Conservation (phyloP, 108 stramenopile species). For the Fragilaria radians region DNA sequence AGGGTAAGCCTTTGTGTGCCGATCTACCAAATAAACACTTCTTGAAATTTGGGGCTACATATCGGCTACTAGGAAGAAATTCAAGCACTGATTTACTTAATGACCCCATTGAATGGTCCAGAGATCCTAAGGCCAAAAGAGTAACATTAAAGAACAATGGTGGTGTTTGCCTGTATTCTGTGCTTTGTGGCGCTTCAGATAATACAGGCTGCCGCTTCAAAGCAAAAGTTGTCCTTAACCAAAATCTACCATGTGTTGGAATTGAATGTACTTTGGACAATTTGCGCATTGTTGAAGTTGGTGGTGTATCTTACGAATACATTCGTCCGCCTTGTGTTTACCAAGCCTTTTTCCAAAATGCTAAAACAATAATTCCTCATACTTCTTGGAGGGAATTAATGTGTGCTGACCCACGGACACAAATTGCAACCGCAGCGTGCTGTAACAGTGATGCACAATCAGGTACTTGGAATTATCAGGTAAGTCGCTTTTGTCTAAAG, state of each 20-base stretch:
- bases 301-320: conserved; percentile 44
- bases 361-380: conserved; percentile 16
- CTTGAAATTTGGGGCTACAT: conserved; percentile 40
- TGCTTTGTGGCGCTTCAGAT: conserved; percentile 24
- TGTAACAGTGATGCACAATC: conserved; percentile 2
- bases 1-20: conserved; percentile 41
- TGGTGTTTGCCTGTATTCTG: conserved; percentile 14
- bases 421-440: conserved; percentile 14
- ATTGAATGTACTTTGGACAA: conserved; percentile 46
- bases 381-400: conserved; percentile 27
- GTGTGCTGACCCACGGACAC: conserved; percentile 18
- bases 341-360: conserved; percentile 34
- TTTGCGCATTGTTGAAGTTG: conserved; percentile 28
- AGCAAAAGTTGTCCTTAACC: conserved; percentile 3
- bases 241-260: conserved; percentile 18
- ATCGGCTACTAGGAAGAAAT: conserved; percentile 28
- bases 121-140: conserved; percentile 11
- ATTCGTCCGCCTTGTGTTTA: conserved; percentile 41
- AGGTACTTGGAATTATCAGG: not conserved
- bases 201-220: conserved; percentile 11
- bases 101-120: conserved; percentile 10
- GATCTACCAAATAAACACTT: conserved; percentile 45
- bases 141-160: conserved; percentile 13
- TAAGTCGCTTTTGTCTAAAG: too few species aligned
- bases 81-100: conserved; percentile 4